Percentiles rank a stretch among this genome's conserved stretches.
These are phyloP conservation scores for Pseudodiploospora longispora DNA, from an alignment of 2,329 filamentous ascomycete species.

Conservation along the genomic window DNA sequence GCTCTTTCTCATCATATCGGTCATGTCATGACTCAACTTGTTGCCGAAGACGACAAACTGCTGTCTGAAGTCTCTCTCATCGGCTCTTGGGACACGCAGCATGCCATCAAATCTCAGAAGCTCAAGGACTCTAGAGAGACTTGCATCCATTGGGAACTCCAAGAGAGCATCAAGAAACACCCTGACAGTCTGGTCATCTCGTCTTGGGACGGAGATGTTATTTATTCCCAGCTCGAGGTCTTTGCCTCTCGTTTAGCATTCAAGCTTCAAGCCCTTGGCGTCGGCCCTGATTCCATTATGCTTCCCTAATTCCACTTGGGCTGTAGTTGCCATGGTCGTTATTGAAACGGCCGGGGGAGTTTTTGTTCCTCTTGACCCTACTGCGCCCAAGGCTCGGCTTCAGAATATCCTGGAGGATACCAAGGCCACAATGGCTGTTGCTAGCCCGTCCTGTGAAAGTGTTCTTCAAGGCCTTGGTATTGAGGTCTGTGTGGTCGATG, in stretches of 20 bases:
- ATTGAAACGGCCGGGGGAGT: slow-evolving; percentile 12
- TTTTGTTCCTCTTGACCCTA: slow-evolving; percentile 12
- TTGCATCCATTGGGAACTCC: slow-evolving; percentile 8
- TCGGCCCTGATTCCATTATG: slow-evolving; percentile 11
- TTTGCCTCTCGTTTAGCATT: slow-evolving; percentile 4
- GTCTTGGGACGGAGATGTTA: slow-evolving; percentile 11
- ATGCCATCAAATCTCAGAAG: not conserved
- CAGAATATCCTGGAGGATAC: not conserved
- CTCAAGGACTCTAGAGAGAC: slow-evolving; percentile 3
- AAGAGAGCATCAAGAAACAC: slow-evolving; percentile 1
- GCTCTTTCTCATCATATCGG: slow-evolving; percentile 2
- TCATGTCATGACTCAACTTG: slow-evolving; percentile 2
- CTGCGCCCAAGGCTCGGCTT: slow-evolving; percentile 1
- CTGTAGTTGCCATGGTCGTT: slow-evolving; percentile 11
- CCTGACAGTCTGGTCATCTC: slow-evolving; percentile 1
- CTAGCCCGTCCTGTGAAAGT: not conserved
- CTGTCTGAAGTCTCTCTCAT: slow-evolving; percentile 1
- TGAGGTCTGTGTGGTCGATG: not conserved
- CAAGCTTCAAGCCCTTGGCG: slow-evolving; percentile 6
- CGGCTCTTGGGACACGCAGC: slow-evolving; percentile 2
- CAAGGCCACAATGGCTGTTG: not conserved
- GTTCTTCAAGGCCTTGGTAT: not conserved
- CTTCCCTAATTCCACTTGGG: slow-evolving; percentile 13
- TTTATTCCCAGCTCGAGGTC: slow-evolving; percentile 3
- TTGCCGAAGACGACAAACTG: not conserved